Evolutionary conservation across 2,329 filamentous ascomycete genomes (phyloP), one percentile per base, ranked within the genome.

Genomic region (Hypoxylon sp.): DNA sequence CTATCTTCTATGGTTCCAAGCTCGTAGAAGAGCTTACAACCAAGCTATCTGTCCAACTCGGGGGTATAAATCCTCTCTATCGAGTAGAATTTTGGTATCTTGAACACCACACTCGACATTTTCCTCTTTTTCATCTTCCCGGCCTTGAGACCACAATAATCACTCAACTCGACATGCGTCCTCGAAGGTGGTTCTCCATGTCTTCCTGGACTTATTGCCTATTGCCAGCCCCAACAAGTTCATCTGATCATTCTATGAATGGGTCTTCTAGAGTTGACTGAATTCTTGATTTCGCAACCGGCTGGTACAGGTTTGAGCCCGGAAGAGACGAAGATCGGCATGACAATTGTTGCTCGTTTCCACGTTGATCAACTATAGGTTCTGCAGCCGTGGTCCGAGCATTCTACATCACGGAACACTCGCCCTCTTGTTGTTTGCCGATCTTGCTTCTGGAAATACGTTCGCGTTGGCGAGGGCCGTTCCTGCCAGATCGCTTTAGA

Each of bases 371-470:
- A 13, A 44, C 26, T 52, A 37, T 24, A 65, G 59, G 57, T 14
- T 48, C 26, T 31, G 62, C 42, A 46, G 64, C 47, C 31, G 59
- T 70, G 62, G 52, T 64, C 67, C 70, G 68, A 29, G 63, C 52
- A 69, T 72, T 67, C 77, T 78, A 97, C 94, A 97, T 97, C 55
- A 97, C 85, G 59, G 86, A 83, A 80, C 94, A 98, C 71, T 98
- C 94, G 57, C 93, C 94, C 73, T 98, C 94, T 76, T 95, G 93
- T 78, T 95, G 91, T 79, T 90, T 92, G 76, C 91, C 91, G 61
- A 93, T 89, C 71, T 94, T 92, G 72, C 91, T 95, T 63, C 95
- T 88, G 8, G 92, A 94, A 68, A 98, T 88, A 62, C 91, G 89
- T 75, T 94, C 93, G 60, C 93, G 87, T 60, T 90, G 89, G 77